Evolutionary conservation across 306 rosid genomes (phyloP).

Genomic region (Styphnolobium japonicum): DNA sequence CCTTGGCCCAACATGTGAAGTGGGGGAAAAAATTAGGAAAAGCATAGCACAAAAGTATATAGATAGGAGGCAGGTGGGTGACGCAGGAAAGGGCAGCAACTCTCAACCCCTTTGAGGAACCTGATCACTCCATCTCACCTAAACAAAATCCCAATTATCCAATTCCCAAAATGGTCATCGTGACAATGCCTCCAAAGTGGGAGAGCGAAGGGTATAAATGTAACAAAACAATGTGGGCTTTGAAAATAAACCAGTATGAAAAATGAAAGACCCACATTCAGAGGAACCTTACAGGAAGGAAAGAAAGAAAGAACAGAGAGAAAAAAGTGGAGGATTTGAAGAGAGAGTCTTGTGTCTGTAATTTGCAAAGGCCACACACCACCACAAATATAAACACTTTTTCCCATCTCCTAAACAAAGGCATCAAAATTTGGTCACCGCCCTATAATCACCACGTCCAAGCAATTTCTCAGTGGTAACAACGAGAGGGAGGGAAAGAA

Average conservation of each 20-base stretch:
- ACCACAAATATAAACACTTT: constrained; percentile 14
- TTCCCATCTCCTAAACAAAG: neutral
- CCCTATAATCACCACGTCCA: constrained; percentile 2
- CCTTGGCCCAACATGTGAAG: neutral
- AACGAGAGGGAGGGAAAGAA: neutral
- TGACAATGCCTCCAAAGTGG: neutral
- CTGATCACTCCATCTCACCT: constrained; percentile 37
- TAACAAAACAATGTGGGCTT: neutral
- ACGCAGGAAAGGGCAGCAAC: constrained; percentile 30
- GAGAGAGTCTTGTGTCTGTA: constrained; percentile 16
- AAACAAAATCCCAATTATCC: neutral
- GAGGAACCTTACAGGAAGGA: neutral
- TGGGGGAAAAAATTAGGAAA: neutral
- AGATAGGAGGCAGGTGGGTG: constrained; percentile 25
- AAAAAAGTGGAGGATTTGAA: constrained; percentile 54
- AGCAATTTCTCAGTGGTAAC: neutral
- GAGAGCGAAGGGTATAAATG: neutral
- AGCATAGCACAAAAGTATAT: no score
- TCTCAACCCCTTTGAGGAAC: neutral
- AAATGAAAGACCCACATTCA: constrained; percentile 34
- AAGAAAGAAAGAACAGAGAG: constrained; percentile 29
- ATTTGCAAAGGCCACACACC: constrained; percentile 37
- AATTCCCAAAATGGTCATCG: neutral
- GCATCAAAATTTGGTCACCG: neutral
- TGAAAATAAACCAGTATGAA: neutral